Evolutionary conservation across 768 basidiomycete species (phyloP).

Genomic region (Polyporus arcularius): DNA sequence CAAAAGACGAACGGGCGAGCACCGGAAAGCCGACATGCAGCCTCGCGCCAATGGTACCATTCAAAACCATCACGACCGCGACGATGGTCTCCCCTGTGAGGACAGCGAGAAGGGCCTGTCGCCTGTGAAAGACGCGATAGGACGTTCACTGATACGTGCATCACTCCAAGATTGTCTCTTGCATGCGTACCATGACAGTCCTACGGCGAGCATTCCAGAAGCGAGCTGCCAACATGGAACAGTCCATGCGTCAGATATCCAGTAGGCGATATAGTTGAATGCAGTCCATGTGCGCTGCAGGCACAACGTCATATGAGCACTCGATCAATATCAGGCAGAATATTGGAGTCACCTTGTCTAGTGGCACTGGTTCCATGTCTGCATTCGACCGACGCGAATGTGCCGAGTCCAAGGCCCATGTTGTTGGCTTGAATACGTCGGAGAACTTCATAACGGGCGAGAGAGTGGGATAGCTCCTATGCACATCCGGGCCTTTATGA

Average conservation of each 20-base stretch:
- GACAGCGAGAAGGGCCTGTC: slow-evolving; percentile 68
- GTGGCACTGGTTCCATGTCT: slow-evolving; percentile 78
- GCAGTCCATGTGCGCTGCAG: slow-evolving; percentile 61
- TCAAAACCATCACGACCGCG: slow-evolving; percentile 70
- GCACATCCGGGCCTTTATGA: too few relatives aligned
- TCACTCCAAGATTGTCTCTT: too few relatives aligned
- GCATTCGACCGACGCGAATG: slow-evolving; percentile 65
- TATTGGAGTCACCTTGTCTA: slow-evolving; percentile 25
- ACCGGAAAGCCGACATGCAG: slow-evolving; percentile 78
- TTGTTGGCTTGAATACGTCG: slow-evolving; percentile 24
- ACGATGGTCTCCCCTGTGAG: slow-evolving; percentile 74
- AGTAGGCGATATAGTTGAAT: slow-evolving; percentile 68
- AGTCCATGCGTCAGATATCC: slow-evolving; percentile 38
- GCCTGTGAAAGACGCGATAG: slow-evolving; percentile 36
- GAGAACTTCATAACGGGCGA: not conserved
- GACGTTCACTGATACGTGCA: too few relatives aligned
- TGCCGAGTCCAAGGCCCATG: slow-evolving; percentile 54
- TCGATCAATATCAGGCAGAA: not conserved
- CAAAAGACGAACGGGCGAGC: slow-evolving; percentile 83
- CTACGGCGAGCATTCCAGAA: slow-evolving; percentile 73
- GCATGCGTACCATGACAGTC: slow-evolving; percentile 60
- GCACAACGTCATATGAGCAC: not conserved
- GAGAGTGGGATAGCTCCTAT: not conserved
- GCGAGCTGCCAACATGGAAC: slow-evolving; percentile 55
- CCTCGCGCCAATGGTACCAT: slow-evolving; percentile 78